Conservation (phyloP, 2,329 filamentous ascomycete genomes). For the Plectosphaerella sp. region DNA sequence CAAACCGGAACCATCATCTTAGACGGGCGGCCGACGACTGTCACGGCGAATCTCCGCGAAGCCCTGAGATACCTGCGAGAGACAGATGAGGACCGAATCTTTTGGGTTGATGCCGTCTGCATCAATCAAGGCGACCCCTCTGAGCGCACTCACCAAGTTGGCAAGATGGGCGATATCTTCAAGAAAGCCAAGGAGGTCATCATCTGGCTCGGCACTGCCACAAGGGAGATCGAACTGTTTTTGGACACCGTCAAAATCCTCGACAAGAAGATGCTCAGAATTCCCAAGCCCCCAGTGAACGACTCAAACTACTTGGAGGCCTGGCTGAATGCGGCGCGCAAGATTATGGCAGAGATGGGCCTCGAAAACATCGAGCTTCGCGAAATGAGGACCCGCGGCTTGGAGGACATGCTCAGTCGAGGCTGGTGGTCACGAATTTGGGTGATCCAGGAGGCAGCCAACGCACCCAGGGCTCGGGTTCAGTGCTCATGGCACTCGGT, state of each 20-base stretch:
- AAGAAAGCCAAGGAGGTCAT: slow-evolving; percentile 1
- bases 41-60: not conserved
- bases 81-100: not conserved
- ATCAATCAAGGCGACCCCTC: slow-evolving; percentile 5
- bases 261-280: not conserved
- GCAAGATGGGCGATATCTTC: slow-evolving; percentile 8
- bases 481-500: not conserved
- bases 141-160: slow-evolving; percentile 3
- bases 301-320: not conserved
- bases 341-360: not conserved
- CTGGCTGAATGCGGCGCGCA: not conserved
- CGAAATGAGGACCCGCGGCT: not conserved
- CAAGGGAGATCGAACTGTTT: not conserved
- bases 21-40: not conserved
- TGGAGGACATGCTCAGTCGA: not conserved
- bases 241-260: not conserved
- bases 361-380: not conserved
- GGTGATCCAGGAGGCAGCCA: slow-evolving; percentile 5
- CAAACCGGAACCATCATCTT: not conserved
- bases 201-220: slow-evolving; percentile 4
- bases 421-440: slow-evolving; percentile 2
- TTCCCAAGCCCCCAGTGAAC: not conserved
- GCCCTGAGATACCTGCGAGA: not conserved
- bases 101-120: slow-evolving; percentile 14
- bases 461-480: not conserved